Conservation (phyloP, 768 basidiomycete species). For the Tulasnella sp. region DNA sequence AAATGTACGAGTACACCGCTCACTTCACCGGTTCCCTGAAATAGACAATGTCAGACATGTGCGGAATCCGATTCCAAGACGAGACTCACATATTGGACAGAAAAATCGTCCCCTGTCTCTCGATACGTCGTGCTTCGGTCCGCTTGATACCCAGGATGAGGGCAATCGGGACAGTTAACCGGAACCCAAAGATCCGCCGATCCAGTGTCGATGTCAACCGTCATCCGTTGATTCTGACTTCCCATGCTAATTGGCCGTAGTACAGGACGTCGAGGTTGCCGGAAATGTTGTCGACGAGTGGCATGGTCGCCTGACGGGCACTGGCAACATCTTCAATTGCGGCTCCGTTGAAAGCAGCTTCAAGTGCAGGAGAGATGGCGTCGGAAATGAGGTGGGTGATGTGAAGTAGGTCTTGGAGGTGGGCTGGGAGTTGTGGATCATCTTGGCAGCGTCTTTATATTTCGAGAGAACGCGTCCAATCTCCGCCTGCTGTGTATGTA, state of each 20-base stretch:
- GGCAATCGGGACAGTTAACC: constrained; percentile 3
- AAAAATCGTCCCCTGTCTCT: constrained; percentile 37
- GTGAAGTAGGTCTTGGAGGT: neutral
- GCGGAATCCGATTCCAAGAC: neutral
- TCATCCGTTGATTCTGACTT: constrained; percentile 49
- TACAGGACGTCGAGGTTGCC: constrained; percentile 47
- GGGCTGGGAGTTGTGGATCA: neutral
- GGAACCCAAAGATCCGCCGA: constrained; percentile 57
- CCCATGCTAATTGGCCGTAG: constrained; percentile 51
- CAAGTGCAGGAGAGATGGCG: neutral
- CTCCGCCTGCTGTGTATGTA: neutral
- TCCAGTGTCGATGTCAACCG: constrained; percentile 65
- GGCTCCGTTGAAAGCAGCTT: neutral
- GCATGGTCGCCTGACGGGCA: constrained; percentile 25
- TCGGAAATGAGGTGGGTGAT: neutral
- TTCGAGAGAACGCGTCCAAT: constrained; percentile 9
- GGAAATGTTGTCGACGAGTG: constrained; percentile 43
- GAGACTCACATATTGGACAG: constrained; percentile 45
- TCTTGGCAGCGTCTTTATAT: constrained; percentile 15
- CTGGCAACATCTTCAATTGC: neutral
- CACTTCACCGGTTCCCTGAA: constrained; percentile 52
- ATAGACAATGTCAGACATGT: neutral
- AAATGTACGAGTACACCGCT: constrained; percentile 46
- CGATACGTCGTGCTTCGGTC: constrained; percentile 44
- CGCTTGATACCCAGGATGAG: constrained; percentile 30